These are phyloP conservation scores for Eucalyptus globulus DNA, from an alignment of 345 rosid species.

Conservation along the genomic window DNA sequence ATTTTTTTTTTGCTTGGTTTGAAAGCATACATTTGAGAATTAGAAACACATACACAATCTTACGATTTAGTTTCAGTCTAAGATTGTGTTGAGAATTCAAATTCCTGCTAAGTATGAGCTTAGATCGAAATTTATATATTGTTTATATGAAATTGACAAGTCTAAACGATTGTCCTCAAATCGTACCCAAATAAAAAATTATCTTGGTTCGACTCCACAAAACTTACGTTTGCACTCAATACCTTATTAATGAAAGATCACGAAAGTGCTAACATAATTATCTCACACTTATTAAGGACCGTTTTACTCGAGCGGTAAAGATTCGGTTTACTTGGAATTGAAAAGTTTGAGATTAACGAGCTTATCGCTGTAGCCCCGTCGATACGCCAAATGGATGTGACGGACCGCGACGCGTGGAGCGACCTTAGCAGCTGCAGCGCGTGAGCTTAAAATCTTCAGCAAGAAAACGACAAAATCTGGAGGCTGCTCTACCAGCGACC, in stretches of 20 bases:
- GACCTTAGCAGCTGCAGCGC: not conserved
- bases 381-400: not conserved
- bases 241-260: not conserved
- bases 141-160: not conserved
- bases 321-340: not conserved
- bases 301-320: not conserved
- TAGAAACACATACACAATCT: not conserved
- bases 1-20: not conserved
- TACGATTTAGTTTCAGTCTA: not conserved
- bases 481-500: not conserved
- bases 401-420: not conserved
- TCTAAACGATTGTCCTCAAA: fast-evolving
- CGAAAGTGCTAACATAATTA: not conserved
- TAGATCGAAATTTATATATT: not conserved
- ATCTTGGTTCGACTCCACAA: not conserved
- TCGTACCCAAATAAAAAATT: not conserved
- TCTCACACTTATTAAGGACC: not conserved
- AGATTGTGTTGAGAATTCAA: not conserved
- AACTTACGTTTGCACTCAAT: not conserved
- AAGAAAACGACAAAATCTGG: not conserved
- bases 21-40: not conserved
- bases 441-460: not conserved
- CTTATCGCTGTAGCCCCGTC: not conserved
- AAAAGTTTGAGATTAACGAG: not conserved
- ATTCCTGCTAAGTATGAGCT: not conserved